These are phyloP conservation scores for Hymenoscyphus repandus DNA, from an alignment of 2,329 filamentous ascomycete species.

Conservation along the genomic window DNA sequence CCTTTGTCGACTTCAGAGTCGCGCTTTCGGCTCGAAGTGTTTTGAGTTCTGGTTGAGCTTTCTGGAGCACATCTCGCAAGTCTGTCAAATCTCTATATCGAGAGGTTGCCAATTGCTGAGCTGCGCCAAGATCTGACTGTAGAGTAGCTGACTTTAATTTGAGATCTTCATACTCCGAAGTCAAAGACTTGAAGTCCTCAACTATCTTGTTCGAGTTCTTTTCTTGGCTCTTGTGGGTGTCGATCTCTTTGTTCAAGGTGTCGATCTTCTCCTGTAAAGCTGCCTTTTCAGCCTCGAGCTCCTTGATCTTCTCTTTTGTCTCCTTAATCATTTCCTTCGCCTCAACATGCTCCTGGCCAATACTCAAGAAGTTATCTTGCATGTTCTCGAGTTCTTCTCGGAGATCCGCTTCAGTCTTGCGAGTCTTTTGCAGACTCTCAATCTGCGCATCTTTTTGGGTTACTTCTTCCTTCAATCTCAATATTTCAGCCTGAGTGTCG, in stretches of 20 bases:
- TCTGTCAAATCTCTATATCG: constrained; percentile 86
- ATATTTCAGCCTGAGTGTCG: constrained; percentile 26
- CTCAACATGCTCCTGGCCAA: constrained; percentile 80
- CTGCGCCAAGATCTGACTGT: constrained; percentile 78
- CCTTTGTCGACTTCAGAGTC: constrained; percentile 67
- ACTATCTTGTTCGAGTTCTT: constrained; percentile 27
- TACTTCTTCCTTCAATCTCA: constrained; percentile 26
- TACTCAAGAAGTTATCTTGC: constrained; percentile 69
- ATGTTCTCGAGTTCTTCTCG: constrained; percentile 82
- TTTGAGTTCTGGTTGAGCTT: constrained; percentile 80
- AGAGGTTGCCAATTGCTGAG: constrained; percentile 78
- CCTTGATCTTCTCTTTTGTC: constrained; percentile 65
- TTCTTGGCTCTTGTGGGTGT: constrained; percentile 27
- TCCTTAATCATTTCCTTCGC: too few relatives aligned
- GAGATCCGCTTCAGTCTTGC: constrained; percentile 72
- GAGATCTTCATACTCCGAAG: constrained; percentile 58
- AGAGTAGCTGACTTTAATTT: constrained; percentile 64
- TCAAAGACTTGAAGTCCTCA: constrained; percentile 34
- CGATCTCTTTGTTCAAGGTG: constrained; percentile 67
- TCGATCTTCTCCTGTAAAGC: constrained; percentile 59
- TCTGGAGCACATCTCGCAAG: constrained; percentile 72
- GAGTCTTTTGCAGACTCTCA: constrained; percentile 61
- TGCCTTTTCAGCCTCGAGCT: constrained; percentile 63
- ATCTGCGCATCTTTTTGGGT: constrained; percentile 56
- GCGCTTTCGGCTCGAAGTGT: constrained; percentile 71